A percentile compares a stretch with the other conserved stretches of the same genome.
Conservation (phyloP, 345 rosid genomes). For the Lenwebbia sp. region DNA sequence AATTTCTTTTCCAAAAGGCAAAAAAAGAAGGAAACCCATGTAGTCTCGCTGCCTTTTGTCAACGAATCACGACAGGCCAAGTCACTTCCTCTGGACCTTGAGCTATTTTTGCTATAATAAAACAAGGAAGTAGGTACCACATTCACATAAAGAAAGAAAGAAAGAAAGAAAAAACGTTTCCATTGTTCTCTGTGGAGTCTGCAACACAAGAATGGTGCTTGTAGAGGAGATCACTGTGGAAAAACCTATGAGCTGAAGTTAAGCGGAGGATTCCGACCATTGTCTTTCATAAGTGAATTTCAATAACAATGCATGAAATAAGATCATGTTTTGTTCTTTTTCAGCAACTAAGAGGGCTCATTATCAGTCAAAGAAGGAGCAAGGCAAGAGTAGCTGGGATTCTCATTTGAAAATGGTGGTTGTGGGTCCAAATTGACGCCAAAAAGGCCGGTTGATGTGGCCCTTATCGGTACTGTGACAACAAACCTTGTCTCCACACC, state of each 20-base stretch:
- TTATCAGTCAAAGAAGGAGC: not conserved
- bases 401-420: not conserved
- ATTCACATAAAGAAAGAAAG: not conserved
- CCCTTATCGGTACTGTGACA: constrained; percentile 1
- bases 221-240: not conserved
- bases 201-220: not conserved
- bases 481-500: not conserved
- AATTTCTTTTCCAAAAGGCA: not conserved
- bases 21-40: not conserved
- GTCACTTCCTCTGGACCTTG: not conserved
- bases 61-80: constrained; percentile 19
- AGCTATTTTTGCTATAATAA: not conserved
- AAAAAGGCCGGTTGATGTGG: not conserved
- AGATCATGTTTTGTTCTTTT: not conserved
- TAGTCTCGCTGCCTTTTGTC: constrained; percentile 15
- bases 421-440: constrained; percentile 1
- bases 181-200: not conserved
- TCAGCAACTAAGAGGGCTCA: not conserved
- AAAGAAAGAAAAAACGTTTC: not conserved
- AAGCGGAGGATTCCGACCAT: not conserved
- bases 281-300: not conserved
- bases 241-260: not conserved
- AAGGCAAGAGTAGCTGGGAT: not conserved
- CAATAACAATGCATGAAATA: not conserved
- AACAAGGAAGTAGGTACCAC: not conserved